Percentiles rank a stretch among this genome's conserved stretches.
phyloP scores from a whole-genome alignment of 352 stramenopile species.

The Hyaloperonospora brassicae region DNA sequence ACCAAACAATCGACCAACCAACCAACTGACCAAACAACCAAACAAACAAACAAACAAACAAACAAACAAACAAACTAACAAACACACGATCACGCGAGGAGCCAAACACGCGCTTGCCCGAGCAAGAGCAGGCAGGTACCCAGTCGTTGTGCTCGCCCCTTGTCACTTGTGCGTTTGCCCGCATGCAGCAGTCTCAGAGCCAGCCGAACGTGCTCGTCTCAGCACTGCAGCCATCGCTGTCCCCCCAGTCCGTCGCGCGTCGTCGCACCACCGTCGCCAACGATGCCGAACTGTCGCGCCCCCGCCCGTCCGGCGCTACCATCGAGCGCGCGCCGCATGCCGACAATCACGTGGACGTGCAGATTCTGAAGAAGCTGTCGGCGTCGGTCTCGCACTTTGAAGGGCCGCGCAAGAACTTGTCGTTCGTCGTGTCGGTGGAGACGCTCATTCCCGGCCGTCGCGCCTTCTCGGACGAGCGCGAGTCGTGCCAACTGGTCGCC shows the following conservation, averaged over 20 bases:
- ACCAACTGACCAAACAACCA: no score
- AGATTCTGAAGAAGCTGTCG: constrained; percentile 74
- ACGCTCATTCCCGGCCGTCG: constrained; percentile 50
- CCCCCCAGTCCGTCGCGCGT: constrained; percentile 34
- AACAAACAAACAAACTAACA: no score
- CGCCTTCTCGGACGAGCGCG: constrained; percentile 50
- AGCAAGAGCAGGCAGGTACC: no score
- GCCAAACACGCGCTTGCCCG: no score
- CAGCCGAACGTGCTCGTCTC: constrained; percentile 31
- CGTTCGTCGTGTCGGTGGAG: constrained; percentile 73
- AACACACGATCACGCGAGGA: no score
- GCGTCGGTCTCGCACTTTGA: constrained; percentile 65
- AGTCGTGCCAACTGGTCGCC: constrained; percentile 61
- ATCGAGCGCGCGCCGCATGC: constrained; percentile 32
- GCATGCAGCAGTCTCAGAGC: constrained; percentile 9
- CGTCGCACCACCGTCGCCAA: constrained; percentile 34
- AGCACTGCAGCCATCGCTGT: constrained; percentile 33
- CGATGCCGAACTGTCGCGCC: constrained; percentile 23
- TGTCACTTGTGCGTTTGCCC: no score
- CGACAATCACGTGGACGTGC: constrained; percentile 49
- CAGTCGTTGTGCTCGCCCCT: no score
- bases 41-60: no score
- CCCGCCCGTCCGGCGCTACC: constrained; percentile 19
- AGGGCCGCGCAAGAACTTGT: constrained; percentile 61
- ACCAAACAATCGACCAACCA: no score